Conservation (phyloP, 306 rosid species). For the Prunus campanulata region DNA sequence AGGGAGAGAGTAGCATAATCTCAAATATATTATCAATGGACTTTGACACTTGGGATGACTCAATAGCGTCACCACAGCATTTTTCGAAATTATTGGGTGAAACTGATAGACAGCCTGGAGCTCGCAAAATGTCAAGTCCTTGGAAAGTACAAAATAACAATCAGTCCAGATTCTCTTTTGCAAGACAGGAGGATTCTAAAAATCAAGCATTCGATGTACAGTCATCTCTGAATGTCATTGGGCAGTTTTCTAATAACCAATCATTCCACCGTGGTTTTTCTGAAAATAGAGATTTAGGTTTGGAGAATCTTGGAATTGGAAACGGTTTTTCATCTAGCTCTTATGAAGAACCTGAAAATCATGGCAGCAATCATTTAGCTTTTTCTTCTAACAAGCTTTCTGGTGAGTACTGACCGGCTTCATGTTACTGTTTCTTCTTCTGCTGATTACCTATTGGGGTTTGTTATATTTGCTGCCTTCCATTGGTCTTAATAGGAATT, state of each 20-base stretch:
- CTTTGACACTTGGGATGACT: constrained; percentile 66
- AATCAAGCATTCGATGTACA: constrained; percentile 46
- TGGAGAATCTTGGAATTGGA: constrained; percentile 45
- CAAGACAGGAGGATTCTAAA: constrained; percentile 72
- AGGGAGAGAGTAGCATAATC: constrained; percentile 86
- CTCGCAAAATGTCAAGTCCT: constrained; percentile 50
- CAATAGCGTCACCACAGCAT: constrained; percentile 59
- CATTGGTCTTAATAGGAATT: background rate
- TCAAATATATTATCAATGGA: constrained; percentile 87
- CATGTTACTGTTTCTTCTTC: background rate
- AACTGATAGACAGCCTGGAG: constrained; percentile 42
- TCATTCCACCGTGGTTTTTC: constrained; percentile 48
- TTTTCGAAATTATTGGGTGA: constrained; percentile 64
- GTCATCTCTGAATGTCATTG: constrained; percentile 41
- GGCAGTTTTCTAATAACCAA: constrained; percentile 40
- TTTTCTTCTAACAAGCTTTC: constrained; percentile 52
- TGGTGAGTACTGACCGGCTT: constrained; percentile 48
- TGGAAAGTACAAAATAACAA: constrained; percentile 68
- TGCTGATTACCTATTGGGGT: background rate
- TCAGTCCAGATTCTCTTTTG: constrained; percentile 91
- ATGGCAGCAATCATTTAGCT: constrained; percentile 30
- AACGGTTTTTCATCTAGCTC: constrained; percentile 48
- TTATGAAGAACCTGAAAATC: constrained; percentile 52
- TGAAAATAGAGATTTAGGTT: constrained; percentile 45
- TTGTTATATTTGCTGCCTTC: background rate